Base-by-base conservation (phyloP, 768 basidiomycete genomes). In the Pisolithus marmoratus region DNA sequence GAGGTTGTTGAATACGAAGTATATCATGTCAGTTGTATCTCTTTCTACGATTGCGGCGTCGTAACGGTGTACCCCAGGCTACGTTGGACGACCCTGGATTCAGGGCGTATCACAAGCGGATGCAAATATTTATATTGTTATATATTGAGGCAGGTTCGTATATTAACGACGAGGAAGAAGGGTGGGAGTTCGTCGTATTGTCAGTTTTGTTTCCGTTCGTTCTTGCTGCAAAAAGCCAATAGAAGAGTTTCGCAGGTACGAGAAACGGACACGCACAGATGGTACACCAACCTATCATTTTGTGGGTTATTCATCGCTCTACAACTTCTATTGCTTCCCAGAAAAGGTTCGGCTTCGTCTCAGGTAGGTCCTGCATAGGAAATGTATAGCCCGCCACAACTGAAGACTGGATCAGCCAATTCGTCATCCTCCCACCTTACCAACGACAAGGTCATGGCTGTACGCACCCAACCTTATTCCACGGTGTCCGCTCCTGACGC, bases 131-230 rank as follows among this genome's bases (percentile, higher is more conserved):
- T 66, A 91, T 97, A 57, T 66, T 95, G 50, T 74, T 99, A 5
- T 97, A 91, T 70, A 93, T 99, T 60, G 96, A 99, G 64, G 96
- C 81, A 11, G 96, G 94, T 3, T 92, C 90, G 12, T 98, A 93
- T 67, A 90, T 99, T 58, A 82, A 86, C 60, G 95, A 97, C 58
- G 90, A 90, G 5, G 95, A 98, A 64, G 87, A 93, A 20, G 75
- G 78, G 2, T 98, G 95, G 95, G 92, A 97, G 65, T 97, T 98
- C 66, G 80, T 84, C 38, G 74, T 92, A 1, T 69, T 96, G 88
- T 96, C 60, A 52, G 91, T 78, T 12, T 23, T 17, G 15, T 40
- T n/a, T 23, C 22, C 2, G 40, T 31, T 17, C 9, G 34, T 22
- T 17, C 31, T 17, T 31, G 9, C 12, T 4, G 7, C 46, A 23